A percentile compares a stretch with the other conserved stretches of the same genome.
phyloP scores from a whole-genome alignment of 2,329 filamentous ascomycete species.

The Pestalotiopsis sp. region DNA sequence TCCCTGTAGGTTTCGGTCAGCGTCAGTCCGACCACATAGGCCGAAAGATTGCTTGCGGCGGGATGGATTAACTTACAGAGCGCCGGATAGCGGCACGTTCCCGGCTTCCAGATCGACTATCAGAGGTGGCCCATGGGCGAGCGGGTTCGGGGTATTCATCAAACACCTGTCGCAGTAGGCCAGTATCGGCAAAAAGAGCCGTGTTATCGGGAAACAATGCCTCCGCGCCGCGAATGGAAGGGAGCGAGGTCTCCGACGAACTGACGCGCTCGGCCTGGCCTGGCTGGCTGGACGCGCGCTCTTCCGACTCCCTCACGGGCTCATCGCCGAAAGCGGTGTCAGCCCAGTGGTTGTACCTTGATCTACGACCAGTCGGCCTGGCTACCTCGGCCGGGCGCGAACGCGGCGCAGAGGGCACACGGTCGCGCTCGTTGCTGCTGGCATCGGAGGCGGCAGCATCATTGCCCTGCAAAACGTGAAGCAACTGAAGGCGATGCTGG shows the following conservation, averaged over 20 bases:
- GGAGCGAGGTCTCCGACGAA: not conserved
- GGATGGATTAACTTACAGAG: not conserved
- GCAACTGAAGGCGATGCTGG: conserved; percentile 30
- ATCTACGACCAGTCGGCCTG: not conserved
- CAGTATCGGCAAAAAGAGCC: not conserved
- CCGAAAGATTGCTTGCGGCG: not conserved
- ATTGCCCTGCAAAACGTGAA: conserved; percentile 22
- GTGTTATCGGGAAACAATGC: not conserved
- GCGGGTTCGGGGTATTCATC: not conserved
- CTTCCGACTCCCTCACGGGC: not conserved
- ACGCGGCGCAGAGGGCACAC: not conserved
- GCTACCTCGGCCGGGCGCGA: not conserved
- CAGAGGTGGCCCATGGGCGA: not conserved
- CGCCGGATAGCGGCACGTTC: not conserved
- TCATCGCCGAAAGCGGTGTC: not conserved
- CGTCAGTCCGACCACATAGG: not conserved
- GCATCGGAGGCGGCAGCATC: conserved; percentile 2
- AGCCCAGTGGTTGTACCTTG: not conserved
- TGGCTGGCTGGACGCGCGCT: not conserved
- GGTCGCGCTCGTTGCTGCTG: not conserved
- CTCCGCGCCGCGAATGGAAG: not conserved
- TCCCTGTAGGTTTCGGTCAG: not conserved
- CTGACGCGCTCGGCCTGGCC: not conserved
- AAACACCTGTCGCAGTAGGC: not conserved
- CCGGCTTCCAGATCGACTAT: not conserved